Conservation (phyloP, 306 rosid genomes). For the Prunus armeniaca region DNA sequence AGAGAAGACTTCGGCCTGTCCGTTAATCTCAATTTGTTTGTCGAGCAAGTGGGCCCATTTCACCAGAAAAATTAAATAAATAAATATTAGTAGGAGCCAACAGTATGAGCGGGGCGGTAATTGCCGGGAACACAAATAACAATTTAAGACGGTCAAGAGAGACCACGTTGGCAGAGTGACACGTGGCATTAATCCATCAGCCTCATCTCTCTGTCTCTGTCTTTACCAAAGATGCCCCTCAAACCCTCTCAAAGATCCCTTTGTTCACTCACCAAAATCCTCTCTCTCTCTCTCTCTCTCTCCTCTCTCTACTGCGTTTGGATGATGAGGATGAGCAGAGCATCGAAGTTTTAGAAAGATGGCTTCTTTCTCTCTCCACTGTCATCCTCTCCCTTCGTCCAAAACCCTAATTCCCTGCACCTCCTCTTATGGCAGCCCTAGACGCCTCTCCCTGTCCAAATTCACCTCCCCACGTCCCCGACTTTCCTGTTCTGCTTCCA, state of each 20-base stretch:
- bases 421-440: conserved; percentile 21
- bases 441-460: conserved; percentile 26
- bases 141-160: background rate
- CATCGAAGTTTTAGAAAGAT: conserved; percentile 19
- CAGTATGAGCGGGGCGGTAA: background rate
- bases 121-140: background rate
- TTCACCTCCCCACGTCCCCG: conserved; percentile 27
- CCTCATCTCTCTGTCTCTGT: background rate
- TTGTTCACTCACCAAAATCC: background rate
- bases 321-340: conserved; percentile 19
- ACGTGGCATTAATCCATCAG: conserved; percentile 12
- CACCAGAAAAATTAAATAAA: background rate
- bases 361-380: conserved; percentile 45
- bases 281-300: background rate
- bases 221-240: conserved; percentile 5
- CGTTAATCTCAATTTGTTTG: background rate
- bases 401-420: conserved; percentile 21
- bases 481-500: conserved; percentile 49
- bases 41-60: background rate
- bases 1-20: background rate
- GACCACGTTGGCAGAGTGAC: background rate
- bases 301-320: background rate
- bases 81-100: too few relatives aligned
- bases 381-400: conserved; percentile 37
- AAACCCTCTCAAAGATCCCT: background rate